Percentiles rank a stretch among this genome's conserved stretches.
Evolutionary conservation across 2,329 filamentous ascomycete genomes (phyloP).

Genomic region (Diaporthe citrichinensis): DNA sequence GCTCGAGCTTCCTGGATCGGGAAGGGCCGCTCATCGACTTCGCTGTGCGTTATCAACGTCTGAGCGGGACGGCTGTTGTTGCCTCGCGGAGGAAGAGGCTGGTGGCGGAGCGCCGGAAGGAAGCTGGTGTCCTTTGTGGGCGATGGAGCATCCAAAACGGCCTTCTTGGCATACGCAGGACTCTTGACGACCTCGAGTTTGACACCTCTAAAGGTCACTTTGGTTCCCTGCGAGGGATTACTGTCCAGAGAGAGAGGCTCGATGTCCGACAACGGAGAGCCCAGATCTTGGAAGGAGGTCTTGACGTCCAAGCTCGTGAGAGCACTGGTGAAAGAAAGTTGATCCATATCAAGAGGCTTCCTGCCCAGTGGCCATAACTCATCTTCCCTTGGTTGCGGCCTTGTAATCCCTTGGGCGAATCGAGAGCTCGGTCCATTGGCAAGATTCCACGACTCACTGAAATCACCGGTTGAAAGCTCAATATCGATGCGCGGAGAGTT

Average conservation of each 20-base stretch:
- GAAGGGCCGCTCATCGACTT: constrained; percentile 11
- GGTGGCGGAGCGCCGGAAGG: constrained; percentile 13
- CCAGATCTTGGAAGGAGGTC: constrained; percentile 37
- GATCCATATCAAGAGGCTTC: constrained; percentile 47
- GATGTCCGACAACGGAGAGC: constrained; percentile 28
- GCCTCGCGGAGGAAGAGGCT: constrained; percentile 12
- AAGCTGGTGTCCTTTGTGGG: constrained; percentile 28
- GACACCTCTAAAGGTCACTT: constrained; percentile 9
- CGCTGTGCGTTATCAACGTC: constrained; percentile 8
- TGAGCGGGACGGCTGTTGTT: constrained; percentile 15
- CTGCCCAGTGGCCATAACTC: constrained; percentile 44
- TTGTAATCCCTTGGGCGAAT: constrained; percentile 6
- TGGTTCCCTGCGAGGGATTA: background rate
- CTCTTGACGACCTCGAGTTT: constrained; percentile 30
- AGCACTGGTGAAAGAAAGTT: constrained; percentile 43
- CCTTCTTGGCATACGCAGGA: constrained; percentile 33
- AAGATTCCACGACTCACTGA: constrained; percentile 10
- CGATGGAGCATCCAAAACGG: background rate
- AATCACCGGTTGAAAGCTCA: constrained; percentile 29
- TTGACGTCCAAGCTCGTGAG: constrained; percentile 44
- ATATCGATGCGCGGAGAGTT: constrained; percentile 32
- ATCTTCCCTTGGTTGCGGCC: constrained; percentile 21
- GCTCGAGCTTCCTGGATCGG: constrained; percentile 10
- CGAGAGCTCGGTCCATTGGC: constrained; percentile 17
- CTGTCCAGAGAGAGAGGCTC: constrained; percentile 34